A percentile compares a stretch with the other conserved stretches of the same genome.
phyloP scores from a whole-genome alignment of 768 basidiomycete genomes.

The Cystofilobasidium bisporidii region DNA sequence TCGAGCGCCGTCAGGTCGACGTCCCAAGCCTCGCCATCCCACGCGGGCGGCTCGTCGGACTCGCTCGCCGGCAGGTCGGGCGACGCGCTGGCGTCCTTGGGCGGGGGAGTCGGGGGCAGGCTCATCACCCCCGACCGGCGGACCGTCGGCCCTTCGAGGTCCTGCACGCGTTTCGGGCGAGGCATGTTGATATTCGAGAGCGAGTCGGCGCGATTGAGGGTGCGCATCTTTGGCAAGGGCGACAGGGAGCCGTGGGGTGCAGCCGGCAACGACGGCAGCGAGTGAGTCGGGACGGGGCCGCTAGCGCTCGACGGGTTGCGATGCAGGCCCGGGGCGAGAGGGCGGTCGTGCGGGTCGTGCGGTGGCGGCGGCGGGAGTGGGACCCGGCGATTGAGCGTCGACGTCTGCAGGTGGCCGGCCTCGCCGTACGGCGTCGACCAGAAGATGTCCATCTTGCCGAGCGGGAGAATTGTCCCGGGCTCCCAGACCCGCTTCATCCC shows the following conservation, averaged over 20 bases:
- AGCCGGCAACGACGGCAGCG: not conserved
- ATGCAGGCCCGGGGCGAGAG: not conserved
- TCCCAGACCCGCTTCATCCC: slow-evolving; percentile 41
- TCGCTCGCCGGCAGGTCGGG: not conserved
- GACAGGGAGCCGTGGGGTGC: not conserved
- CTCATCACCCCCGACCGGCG: not conserved
- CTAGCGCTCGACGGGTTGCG: not conserved
- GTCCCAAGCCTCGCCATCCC: not conserved
- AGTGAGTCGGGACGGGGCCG: not conserved
- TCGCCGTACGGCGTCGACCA: slow-evolving; percentile 82
- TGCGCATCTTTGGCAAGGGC: not conserved
- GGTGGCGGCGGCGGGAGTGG: slow-evolving; percentile 42
- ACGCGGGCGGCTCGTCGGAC: not conserved
- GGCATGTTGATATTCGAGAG: not conserved
- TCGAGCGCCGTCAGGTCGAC: slow-evolving; percentile 15
- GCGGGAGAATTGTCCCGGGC: slow-evolving; percentile 63
- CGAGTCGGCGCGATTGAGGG: not conserved
- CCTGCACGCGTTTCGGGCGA: not conserved
- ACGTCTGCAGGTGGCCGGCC: slow-evolving; percentile 75
- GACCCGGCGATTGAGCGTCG: slow-evolving; percentile 70
- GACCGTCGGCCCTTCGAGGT: not conserved
- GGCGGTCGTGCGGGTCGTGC: slow-evolving; percentile 24
- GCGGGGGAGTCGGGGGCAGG: not conserved
- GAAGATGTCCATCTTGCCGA: slow-evolving; percentile 72
- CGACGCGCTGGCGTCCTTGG: not conserved